Evolutionary conservation across 2,329 filamentous ascomycete species (phyloP).

Genomic region (Aspergillus neotritici): DNA sequence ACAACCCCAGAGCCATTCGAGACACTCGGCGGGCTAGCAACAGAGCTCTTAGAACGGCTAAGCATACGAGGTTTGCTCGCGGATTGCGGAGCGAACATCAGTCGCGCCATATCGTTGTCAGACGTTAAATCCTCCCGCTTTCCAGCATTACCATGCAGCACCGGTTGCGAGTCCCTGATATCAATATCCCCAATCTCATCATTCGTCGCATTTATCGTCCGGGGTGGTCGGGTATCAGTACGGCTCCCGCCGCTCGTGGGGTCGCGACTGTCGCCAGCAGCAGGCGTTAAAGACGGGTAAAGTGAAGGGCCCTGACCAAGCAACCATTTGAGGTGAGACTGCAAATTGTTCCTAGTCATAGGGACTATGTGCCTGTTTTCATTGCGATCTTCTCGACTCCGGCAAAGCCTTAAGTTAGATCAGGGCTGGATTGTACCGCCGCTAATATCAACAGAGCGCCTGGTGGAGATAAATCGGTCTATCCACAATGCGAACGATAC

Average conservation of each 20-base stretch:
- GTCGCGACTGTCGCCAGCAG: slow-evolving; percentile 21
- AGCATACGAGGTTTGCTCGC: slow-evolving; percentile 38
- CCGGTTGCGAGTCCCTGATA: slow-evolving; percentile 10
- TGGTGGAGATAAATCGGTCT: too few species aligned
- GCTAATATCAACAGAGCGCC: too few species aligned
- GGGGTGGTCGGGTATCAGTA: slow-evolving; percentile 3
- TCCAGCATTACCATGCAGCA: slow-evolving; percentile 17
- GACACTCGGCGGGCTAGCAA: slow-evolving; percentile 16
- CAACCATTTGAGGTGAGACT: slow-evolving; percentile 44
- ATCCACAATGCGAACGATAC: too few species aligned
- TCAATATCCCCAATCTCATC: slow-evolving; percentile 5
- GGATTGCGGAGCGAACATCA: slow-evolving; percentile 39
- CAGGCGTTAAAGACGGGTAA: slow-evolving; percentile 26
- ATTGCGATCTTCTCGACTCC: slow-evolving; percentile 19
- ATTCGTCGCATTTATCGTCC: slow-evolving; percentile 4
- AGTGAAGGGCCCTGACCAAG: slow-evolving; percentile 35
- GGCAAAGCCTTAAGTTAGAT: too few species aligned
- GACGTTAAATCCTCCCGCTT: slow-evolving; percentile 23
- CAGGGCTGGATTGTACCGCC: too few species aligned
- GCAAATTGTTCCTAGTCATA: slow-evolving; percentile 48
- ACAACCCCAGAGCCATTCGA: slow-evolving; percentile 13
- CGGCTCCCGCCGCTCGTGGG: slow-evolving; percentile 4
- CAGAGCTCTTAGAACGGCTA: slow-evolving; percentile 22
- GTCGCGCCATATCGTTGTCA: slow-evolving; percentile 39
- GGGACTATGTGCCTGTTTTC: slow-evolving; percentile 25